Base-by-base conservation (phyloP, 2,329 filamentous ascomycete species). In the Neobulgaria alba region DNA sequence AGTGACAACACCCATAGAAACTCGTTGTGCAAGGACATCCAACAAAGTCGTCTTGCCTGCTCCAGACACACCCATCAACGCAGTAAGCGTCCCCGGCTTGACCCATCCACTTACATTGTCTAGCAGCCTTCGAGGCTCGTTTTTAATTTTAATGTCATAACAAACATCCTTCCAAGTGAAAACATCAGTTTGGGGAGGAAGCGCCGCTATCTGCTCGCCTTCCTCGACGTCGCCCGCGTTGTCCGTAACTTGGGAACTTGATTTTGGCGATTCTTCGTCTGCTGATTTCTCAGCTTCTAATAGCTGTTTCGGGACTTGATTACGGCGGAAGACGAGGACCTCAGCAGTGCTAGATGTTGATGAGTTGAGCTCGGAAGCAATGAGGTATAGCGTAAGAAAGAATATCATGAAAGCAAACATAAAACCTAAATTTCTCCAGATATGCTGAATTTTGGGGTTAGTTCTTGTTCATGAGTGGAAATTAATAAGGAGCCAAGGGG, bases 31-130 rank as follows among this genome's bases (percentile, higher is more conserved):
- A 16, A 94, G 71, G 3, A 87, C 83, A 59, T 93, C 87, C 7
- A 93, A 67, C 3, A 94, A 71, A 0, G 87, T 93, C 0, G 86
- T 93, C 63, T 93, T 93, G 36, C 87, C 86, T 8, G 87, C 87
- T 85, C n/a, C 90, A 2, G 67, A 76, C 0, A 79, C 75, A 30
- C 80, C 76, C 79, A 83, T 84, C 1, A 83, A 65, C 18, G 79
- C 80, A 12, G 79, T 85, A 21, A 83, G 60, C 29, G 78, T 83
- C 39, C 80, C 79, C 12, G 80, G 80, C 57, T 83, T 82, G 45
- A 85, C 78, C 76, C 77, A 85, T n/a, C 80, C 80, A 53, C 79
- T 75, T 7, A 85, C 77, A 47, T 83, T 68, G 46, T 84, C 75
- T 26, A 85, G 63, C 12, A 89, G 79, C 8, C 79, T 72, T 23